Percentiles rank a stretch among this genome's conserved stretches.
Evolutionary conservation across 208 protist genomes (phyloP).

Genomic region (Leishmania martiniquensis): DNA sequence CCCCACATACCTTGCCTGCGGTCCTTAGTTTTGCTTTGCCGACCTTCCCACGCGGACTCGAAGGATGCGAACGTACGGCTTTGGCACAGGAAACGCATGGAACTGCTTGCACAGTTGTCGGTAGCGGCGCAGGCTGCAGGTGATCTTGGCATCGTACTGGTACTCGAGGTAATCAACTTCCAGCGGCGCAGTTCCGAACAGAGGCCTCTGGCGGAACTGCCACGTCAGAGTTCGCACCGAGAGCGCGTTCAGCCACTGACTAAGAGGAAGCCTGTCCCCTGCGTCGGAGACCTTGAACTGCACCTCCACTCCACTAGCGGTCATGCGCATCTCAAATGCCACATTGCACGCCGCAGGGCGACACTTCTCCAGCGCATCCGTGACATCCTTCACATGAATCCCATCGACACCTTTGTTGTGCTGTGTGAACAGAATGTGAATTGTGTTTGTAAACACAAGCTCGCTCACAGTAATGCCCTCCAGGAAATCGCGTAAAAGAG

Average conservation of each 20-base stretch:
- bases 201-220: conserved; percentile 54
- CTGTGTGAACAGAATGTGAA: conserved; percentile 68
- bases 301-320: conserved; percentile 46
- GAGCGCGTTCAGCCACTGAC: conserved; percentile 78
- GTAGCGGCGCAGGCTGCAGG: conserved; percentile 53
- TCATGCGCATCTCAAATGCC: conserved; percentile 38
- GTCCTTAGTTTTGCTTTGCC: conserved; percentile 10
- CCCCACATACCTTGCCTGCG: background rate
- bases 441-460: conserved; percentile 73
- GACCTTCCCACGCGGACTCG: conserved; percentile 37
- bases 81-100: conserved; percentile 49
- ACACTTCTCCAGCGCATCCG: conserved; percentile 69
- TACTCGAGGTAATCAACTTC: conserved; percentile 87
- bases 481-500: conserved; percentile 76
- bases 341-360: conserved; percentile 57
- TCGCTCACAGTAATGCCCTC: conserved; percentile 59
- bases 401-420: conserved; percentile 82
- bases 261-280: conserved; percentile 53
- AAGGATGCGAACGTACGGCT: conserved; percentile 74
- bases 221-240: conserved; percentile 79
- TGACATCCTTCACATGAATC: conserved; percentile 39
- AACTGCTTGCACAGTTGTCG: conserved; percentile 67
- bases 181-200: conserved; percentile 48
- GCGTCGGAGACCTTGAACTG: conserved; percentile 51
- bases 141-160: conserved; percentile 74